Evolutionary conservation across 768 basidiomycete genomes (phyloP).

Genomic region (Daedaleopsis nitida): DNA sequence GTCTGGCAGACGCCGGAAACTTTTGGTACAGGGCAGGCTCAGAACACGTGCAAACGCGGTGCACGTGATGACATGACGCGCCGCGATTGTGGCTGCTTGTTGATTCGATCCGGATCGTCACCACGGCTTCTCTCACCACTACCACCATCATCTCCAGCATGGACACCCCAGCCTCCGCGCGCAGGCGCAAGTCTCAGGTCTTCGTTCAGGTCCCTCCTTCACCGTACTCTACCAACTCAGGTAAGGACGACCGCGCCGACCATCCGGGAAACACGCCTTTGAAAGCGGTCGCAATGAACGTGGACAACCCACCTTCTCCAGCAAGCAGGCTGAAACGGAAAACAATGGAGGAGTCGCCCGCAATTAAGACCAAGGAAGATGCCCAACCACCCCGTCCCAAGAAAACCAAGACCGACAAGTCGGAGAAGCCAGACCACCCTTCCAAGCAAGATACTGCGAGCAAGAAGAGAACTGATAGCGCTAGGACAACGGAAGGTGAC

Average conservation of each 20-base stretch:
- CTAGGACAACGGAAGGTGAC: not conserved
- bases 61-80: conserved; percentile 22
- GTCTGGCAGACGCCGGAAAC: conserved; percentile 14
- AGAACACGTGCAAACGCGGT: conserved; percentile 23
- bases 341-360: conserved; percentile 35
- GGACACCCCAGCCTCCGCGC: conserved; percentile 2
- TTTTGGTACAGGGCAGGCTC: conserved; percentile 21
- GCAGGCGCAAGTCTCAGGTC: conserved; percentile 39
- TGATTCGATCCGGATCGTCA: not conserved
- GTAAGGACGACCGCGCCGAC: conserved; percentile 10
- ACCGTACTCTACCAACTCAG: conserved; percentile 33
- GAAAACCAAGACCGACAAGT: conserved; percentile 26
- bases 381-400: conserved; percentile 10
- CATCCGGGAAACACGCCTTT: conserved; percentile 29
- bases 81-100: conserved; percentile 21
- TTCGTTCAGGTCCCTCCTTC: conserved; percentile 64
- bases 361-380: conserved; percentile 1
- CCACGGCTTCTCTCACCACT: conserved; percentile 28
- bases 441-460: not conserved
- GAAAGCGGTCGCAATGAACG: conserved; percentile 32
- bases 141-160: conserved; percentile 21
- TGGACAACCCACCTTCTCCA: conserved; percentile 21
- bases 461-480: conserved; percentile 2
- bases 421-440: no score
- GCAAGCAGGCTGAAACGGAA: conserved; percentile 50